phyloP scores from a whole-genome alignment of 2,329 filamentous ascomycete genomes.

The Cadophora luteo-olivacea region DNA sequence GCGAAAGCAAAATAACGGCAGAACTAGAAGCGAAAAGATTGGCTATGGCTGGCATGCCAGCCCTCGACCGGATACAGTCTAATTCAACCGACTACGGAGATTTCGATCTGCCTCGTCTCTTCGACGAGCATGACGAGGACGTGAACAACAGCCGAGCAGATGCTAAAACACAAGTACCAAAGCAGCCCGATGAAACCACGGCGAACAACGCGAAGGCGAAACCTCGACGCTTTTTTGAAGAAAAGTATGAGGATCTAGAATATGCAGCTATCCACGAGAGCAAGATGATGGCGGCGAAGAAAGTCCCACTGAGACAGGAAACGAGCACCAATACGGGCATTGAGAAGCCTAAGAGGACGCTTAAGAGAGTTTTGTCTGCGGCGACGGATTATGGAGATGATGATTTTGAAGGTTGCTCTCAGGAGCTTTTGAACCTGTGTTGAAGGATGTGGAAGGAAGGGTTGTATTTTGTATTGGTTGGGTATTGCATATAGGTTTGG shows the following conservation, averaged over 20 bases:
- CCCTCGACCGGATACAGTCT: not conserved
- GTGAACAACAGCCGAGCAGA: not conserved
- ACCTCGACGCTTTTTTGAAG: conserved; percentile 37
- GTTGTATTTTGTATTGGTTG: conserved; percentile 11
- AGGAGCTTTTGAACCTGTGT: conserved; percentile 37
- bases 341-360: conserved; percentile 18
- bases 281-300: conserved; percentile 15
- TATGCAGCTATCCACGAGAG: conserved; percentile 23
- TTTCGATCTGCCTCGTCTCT: conserved; percentile 30
- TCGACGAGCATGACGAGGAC: conserved; percentile 41
- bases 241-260: conserved; percentile 40
- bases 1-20: conserved; percentile 11
- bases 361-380: conserved; percentile 28
- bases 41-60: not conserved
- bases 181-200: not conserved
- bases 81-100: conserved; percentile 16
- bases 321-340: not conserved
- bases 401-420: conserved; percentile 37
- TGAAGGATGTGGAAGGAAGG: conserved; percentile 5
- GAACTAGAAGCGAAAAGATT: conserved; percentile 4
- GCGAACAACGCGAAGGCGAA: not conserved
- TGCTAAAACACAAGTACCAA: too few species aligned
- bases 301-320: conserved; percentile 12
- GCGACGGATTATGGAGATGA: conserved; percentile 44
- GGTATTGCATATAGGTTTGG: conserved; percentile 14